Conservation (phyloP, 352 stramenopile species). For the Albugo candida region DNA sequence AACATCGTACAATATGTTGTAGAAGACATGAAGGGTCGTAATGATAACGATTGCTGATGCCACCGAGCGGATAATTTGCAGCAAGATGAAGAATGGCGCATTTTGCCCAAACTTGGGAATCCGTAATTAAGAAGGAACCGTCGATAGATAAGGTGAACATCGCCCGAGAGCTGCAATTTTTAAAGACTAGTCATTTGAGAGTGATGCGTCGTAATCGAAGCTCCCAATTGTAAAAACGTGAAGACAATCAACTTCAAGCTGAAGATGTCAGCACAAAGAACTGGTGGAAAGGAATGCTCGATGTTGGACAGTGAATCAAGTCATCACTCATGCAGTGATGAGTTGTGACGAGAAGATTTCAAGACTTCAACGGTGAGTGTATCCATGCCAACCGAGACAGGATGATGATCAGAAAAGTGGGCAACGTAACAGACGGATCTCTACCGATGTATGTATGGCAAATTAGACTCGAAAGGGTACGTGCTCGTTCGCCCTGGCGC, state of each 20-base stretch:
- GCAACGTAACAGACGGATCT: not conserved
- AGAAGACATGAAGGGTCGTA: not conserved
- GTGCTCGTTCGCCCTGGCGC: not conserved
- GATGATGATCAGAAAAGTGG: not conserved
- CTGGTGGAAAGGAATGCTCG: not conserved
- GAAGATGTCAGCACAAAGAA: not conserved
- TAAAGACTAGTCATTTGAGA: not conserved
- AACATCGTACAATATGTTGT: not conserved
- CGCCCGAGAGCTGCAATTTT: not conserved
- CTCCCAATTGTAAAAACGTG: not conserved
- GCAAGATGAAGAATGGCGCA: not conserved
- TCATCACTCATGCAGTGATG: not conserved
- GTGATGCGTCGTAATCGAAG: not conserved
- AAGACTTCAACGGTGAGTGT: not conserved
- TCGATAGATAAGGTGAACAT: not conserved
- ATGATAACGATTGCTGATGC: not conserved
- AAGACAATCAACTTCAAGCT: not conserved
- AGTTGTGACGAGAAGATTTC: not conserved
- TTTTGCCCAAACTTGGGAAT: not conserved
- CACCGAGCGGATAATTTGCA: not conserved
- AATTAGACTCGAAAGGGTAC: not conserved
- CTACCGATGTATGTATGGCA: not conserved
- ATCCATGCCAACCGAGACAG: not conserved
- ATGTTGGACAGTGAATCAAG: not conserved
- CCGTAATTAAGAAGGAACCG: not conserved